phyloP scores from a whole-genome alignment of 805 yeast species.

The Henningerozyma blattae region DNA sequence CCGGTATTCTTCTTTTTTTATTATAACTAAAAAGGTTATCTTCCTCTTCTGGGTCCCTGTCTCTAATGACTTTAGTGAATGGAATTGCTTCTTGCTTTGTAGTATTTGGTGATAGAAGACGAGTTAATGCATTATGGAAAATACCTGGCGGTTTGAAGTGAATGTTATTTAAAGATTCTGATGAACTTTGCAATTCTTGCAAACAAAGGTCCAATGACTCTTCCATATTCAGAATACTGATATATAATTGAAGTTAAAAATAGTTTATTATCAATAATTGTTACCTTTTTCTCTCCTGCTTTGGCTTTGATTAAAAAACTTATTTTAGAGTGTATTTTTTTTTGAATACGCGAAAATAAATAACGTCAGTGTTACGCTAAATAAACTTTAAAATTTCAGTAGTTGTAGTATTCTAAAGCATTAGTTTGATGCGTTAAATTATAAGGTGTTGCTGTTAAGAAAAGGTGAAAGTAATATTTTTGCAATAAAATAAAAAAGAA shows the following conservation, averaged over 20 bases:
- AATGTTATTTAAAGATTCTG: constrained; percentile 30
- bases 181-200: constrained; percentile 27
- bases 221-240: constrained; percentile 16
- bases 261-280: not conserved
- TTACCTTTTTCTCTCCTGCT: not conserved
- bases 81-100: constrained; percentile 8
- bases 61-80: constrained; percentile 47
- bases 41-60: constrained; percentile 42
- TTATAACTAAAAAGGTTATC: constrained; percentile 34
- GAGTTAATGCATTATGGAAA: constrained; percentile 50
- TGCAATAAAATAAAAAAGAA: too few relatives aligned
- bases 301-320: not conserved
- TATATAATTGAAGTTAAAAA: too few relatives aligned
- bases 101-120: constrained; percentile 27
- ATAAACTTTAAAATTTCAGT: too few relatives aligned
- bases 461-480: too few relatives aligned
- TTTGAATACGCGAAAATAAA: too few relatives aligned
- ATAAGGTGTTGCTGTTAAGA: too few relatives aligned
- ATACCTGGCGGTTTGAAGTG: constrained; percentile 48
- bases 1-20: constrained; percentile 25
- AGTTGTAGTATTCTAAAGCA: too few relatives aligned
- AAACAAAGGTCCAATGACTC: constrained; percentile 21
- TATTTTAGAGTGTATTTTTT: too few relatives aligned
- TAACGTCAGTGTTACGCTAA: too few relatives aligned
- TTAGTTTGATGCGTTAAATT: too few relatives aligned